Conservation (phyloP, 2,329 filamentous ascomycete genomes). For the Epichloe coenophiala region DNA sequence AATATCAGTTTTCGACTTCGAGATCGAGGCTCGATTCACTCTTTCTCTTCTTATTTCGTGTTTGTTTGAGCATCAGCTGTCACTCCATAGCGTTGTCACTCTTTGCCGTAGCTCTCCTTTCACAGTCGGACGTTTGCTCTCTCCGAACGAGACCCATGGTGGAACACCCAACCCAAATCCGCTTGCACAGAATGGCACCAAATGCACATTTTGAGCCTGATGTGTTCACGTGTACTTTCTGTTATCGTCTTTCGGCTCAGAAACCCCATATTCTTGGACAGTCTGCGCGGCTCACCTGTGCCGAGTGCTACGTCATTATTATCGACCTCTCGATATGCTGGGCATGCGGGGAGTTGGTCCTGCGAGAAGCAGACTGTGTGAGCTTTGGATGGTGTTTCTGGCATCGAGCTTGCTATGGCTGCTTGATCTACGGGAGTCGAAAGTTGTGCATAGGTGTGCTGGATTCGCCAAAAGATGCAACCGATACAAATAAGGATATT, state of each 20-base stretch:
- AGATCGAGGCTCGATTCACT: background rate
- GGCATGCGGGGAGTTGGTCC: slow-evolving; percentile 43
- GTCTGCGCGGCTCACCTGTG: slow-evolving; percentile 35
- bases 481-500: slow-evolving; percentile 3
- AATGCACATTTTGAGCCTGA: background rate
- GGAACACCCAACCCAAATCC: background rate
- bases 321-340: slow-evolving; percentile 42
- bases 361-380: slow-evolving; percentile 39
- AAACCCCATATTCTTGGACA: slow-evolving; percentile 29
- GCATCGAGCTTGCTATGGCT: slow-evolving; percentile 43
- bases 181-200: background rate
- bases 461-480: slow-evolving; percentile 21
- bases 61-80: background rate
- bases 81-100: background rate
- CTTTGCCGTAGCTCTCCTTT: background rate
- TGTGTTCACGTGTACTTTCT: slow-evolving; percentile 42
- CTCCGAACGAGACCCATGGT: background rate
- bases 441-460: slow-evolving; percentile 21
- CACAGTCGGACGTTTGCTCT: too few relatives aligned
- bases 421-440: slow-evolving; percentile 35
- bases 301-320: slow-evolving; percentile 31
- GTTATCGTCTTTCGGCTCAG: slow-evolving; percentile 28
- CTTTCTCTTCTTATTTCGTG: background rate
- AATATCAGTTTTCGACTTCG: too few relatives aligned
- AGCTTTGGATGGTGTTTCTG: slow-evolving; percentile 49